Evolutionary conservation across 148 eudicot genomes (phyloP), one percentile per base, ranked within the genome.

Genomic region (Chenopodium quinoa): DNA sequence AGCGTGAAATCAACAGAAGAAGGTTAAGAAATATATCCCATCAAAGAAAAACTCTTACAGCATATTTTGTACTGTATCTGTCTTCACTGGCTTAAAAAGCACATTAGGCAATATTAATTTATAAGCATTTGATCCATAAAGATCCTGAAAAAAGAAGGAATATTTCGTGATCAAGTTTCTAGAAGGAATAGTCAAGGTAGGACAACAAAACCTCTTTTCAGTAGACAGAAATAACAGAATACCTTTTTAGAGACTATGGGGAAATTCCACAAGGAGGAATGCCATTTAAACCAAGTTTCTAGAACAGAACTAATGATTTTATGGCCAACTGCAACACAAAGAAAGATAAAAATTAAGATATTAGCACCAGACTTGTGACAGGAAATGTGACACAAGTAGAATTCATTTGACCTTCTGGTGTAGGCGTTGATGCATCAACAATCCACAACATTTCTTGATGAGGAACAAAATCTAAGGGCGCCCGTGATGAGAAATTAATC

Each of bases 281-380:
- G 99, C 99, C 99, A 96, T 58, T 89, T 92, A 81, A 87, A 91
- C 99, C 99, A 96, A 92, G 92, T 89, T 83, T 91, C 98, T 76
- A 91, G 88, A 75, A 88, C 78, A 71, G 88, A 88, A 85, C 91
- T 88, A 62, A 93, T 78, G 80, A 93, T 50, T 80, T 89, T 89
- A 46, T 76, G 56, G 62, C 64, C 69, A 46, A 82, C 97, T 93
- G 93, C 83, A 85, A 71, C 52, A 75, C 68, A 31, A 84, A 75
- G n/a, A 77, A 75, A 60, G 73, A 12, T 60, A 23, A 79, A 40
- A 27, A 19, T 37, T 73, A 58, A 75, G 16, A 54, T 31, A 62
- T 82, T 62, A 68, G 63, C 34, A 48, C 50, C 27, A 31, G 14
- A 75, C 23, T 14, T 47, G 65, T n/a, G 60, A 83, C 58, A 76